Percentiles rank a stretch among this genome's conserved stretches.
Evolutionary conservation across 768 basidiomycete genomes (phyloP).

Genomic region (Cytidiella melzeri): DNA sequence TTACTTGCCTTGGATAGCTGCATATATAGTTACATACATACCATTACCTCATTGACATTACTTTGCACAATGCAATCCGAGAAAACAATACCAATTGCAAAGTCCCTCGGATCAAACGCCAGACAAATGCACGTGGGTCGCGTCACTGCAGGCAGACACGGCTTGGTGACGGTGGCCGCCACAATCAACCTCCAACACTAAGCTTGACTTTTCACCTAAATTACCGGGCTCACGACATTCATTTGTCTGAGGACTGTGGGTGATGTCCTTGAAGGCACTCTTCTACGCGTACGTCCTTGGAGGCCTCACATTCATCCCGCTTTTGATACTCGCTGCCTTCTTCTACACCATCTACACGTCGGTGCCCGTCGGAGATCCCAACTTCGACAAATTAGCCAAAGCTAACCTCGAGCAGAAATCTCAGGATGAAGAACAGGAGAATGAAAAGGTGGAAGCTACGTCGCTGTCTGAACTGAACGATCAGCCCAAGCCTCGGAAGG

Average conservation of each 20-base stretch:
- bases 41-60: too few species aligned
- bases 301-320: slow-evolving; percentile 84
- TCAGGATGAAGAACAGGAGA: slow-evolving; percentile 11
- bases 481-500: slow-evolving; percentile 59
- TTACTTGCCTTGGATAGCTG: too few species aligned
- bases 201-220: neutral
- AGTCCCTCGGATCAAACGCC: too few species aligned
- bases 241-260: neutral
- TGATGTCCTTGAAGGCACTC: slow-evolving; percentile 66
- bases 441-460: slow-evolving; percentile 22
- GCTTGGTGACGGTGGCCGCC: neutral
- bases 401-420: slow-evolving; percentile 21
- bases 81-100: too few species aligned
- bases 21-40: too few species aligned
- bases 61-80: too few species aligned
- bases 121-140: neutral
- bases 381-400: slow-evolving; percentile 30
- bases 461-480: slow-evolving; percentile 39
- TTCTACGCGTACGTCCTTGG: slow-evolving; percentile 86
- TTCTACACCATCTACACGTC: slow-evolving; percentile 77
- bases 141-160: neutral
- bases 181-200: neutral
- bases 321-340: slow-evolving; percentile 53
- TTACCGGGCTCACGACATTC: neutral
- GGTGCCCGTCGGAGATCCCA: slow-evolving; percentile 61